Conservation (phyloP, 2,329 filamentous ascomycete species). For the Gyromitra esculenta region DNA sequence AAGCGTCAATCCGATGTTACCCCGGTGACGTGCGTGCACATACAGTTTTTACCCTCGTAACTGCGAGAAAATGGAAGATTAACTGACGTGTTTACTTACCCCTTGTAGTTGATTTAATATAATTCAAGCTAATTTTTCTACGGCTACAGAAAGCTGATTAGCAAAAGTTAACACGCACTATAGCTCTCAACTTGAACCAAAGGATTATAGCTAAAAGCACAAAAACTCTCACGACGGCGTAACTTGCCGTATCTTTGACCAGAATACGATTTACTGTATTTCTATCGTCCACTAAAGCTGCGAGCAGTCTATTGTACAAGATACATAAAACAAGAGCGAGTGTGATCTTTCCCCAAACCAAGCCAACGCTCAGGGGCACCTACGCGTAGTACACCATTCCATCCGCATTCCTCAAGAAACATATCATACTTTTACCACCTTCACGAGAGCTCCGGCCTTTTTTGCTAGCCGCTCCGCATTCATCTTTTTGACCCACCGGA, state of each 20-base stretch:
- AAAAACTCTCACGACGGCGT: background rate
- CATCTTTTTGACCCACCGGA: constrained; percentile 77
- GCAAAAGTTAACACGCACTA: background rate
- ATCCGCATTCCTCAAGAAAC: background rate
- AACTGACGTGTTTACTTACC: background rate
- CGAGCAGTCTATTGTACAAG: constrained; percentile 17
- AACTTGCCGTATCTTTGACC: background rate
- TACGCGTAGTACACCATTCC: constrained; percentile 4
- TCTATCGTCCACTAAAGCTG: constrained; percentile 21
- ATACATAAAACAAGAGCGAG: background rate
- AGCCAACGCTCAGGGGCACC: constrained; percentile 1
- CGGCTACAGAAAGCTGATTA: background rate
- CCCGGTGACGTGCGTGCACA: background rate
- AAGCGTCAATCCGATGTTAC: background rate
- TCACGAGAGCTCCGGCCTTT: constrained; percentile 40
- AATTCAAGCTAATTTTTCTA: background rate
- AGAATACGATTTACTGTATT: background rate
- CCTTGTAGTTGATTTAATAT: background rate
- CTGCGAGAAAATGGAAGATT: background rate
- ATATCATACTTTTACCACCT: constrained; percentile 30
- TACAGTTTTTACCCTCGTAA: background rate
- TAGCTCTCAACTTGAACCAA: background rate
- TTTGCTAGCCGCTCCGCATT: constrained; percentile 45
- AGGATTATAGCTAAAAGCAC: background rate
- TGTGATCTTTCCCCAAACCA: background rate